phyloP scores from a whole-genome alignment of 208 protist genomes.

The Acanthamoeba sp. region DNA sequence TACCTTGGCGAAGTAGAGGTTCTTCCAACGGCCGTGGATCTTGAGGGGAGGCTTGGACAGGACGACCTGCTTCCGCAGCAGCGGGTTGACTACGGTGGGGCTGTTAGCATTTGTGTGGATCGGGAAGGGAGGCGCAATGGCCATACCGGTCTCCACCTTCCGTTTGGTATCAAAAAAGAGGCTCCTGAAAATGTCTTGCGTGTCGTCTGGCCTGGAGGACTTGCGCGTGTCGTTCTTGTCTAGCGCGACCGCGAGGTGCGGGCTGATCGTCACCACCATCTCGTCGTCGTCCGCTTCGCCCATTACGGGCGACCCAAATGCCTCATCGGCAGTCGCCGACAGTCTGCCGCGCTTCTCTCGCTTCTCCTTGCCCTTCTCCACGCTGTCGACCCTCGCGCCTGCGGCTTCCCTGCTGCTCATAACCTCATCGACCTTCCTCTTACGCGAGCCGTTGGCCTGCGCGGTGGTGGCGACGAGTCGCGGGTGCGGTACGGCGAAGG shows the following conservation, averaged over 20 bases:
- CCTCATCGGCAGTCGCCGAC: background rate
- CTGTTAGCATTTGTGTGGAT: background rate
- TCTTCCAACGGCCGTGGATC: slow-evolving; percentile 18
- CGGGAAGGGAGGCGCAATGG: too few species aligned
- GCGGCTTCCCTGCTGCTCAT: background rate
- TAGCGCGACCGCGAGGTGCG: background rate
- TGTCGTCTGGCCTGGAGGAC: background rate
- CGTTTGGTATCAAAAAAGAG: background rate
- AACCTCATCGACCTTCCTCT: slow-evolving; percentile 27
- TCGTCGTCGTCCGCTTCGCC: slow-evolving; percentile 8
- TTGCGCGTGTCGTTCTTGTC: background rate
- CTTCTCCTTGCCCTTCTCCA: slow-evolving; percentile 42
- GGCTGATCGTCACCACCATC: slow-evolving; percentile 26
- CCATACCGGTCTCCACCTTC: background rate
- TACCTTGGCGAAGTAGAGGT: slow-evolving; percentile 26
- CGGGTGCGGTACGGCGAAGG: background rate
- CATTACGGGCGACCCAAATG: background rate
- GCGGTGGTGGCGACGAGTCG: background rate
- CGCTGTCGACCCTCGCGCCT: background rate
- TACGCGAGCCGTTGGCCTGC: background rate
- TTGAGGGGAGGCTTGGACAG: background rate
- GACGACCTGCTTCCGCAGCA: slow-evolving; percentile 14
- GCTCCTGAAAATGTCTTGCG: background rate
- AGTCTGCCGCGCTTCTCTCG: slow-evolving; percentile 1
- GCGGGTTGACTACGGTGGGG: background rate